phyloP scores from a whole-genome alignment of 2,329 filamentous ascomycete species.

The Xylaria hypoxylon region DNA sequence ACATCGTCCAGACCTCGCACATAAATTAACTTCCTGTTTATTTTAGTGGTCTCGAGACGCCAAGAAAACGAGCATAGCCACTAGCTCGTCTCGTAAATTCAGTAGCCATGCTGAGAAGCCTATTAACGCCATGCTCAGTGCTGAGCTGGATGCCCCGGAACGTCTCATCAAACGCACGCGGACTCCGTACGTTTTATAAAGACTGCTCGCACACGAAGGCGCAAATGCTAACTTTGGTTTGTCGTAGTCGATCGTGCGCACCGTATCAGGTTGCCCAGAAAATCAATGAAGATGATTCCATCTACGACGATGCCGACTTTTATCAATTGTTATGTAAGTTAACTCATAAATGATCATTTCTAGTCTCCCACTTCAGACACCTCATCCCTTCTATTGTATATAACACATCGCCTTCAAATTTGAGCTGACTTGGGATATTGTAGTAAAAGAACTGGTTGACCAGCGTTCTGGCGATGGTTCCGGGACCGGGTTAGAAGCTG shows the following conservation, averaged over 20 bases:
- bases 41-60: conserved; percentile 86
- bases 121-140: conserved; percentile 74
- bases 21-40: background rate
- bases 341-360: background rate
- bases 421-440: conserved; percentile 18
- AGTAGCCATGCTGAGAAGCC: conserved; percentile 65
- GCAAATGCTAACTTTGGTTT: conserved; percentile 16
- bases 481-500: conserved; percentile 58
- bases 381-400: background rate
- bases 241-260: conserved; percentile 73
- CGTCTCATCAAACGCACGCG: conserved; percentile 76
- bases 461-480: conserved; percentile 79
- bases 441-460: conserved; percentile 90
- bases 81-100: conserved; percentile 65
- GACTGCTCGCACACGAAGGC: background rate
- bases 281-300: conserved; percentile 66
- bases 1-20: background rate
- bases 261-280: conserved; percentile 73
- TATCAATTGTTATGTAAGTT: conserved; percentile 79
- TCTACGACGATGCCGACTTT: conserved; percentile 96
- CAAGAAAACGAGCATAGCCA: conserved; percentile 67
- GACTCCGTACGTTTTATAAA: conserved; percentile 59
- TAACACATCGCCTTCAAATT: background rate
- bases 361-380: too few relatives aligned
- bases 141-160: conserved; percentile 74